Evolutionary conservation across 1,284 basidiomycete species (phyloP).

Genomic region (Cutaneotrichosporon dermatis): DNA sequence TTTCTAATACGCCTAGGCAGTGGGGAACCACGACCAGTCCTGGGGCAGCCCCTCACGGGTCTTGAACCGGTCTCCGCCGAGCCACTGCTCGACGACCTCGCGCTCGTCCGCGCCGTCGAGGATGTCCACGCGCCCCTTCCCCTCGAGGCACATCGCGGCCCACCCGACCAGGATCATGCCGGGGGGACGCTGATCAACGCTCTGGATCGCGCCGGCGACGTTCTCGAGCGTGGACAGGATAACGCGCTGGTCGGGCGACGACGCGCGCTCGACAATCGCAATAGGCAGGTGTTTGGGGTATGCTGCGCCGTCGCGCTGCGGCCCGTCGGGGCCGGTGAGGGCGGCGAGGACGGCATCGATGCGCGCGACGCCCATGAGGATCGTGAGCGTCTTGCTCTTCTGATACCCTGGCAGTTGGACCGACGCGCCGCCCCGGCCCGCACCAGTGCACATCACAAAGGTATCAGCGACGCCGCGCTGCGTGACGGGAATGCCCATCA

Average conservation of each 20-base stretch:
- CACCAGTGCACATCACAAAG: constrained; percentile 86
- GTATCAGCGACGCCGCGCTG: constrained; percentile 90
- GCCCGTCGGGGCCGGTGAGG: constrained; percentile 44
- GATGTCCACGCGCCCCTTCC: constrained; percentile 53
- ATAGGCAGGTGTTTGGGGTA: constrained; percentile 79
- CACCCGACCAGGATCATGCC: constrained; percentile 95
- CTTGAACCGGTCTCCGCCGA: constrained; percentile 31
- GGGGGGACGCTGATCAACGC: constrained; percentile 84
- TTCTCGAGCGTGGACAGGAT: constrained; percentile 72
- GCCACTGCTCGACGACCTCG: constrained; percentile 38
- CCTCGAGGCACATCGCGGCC: constrained; percentile 59
- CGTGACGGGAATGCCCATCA: constrained; percentile 87
- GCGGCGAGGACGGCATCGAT: constrained; percentile 67
- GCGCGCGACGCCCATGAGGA: constrained; percentile 93
- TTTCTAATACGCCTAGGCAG: constrained; percentile 1
- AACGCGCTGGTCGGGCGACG: constrained; percentile 84
- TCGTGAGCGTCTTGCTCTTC: constrained; percentile 68
- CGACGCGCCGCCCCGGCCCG: constrained; percentile 79
- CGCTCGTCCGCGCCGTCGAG: constrained; percentile 50
- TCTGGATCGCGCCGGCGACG: constrained; percentile 67
- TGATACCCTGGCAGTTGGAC: constrained; percentile 83
- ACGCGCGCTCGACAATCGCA: constrained; percentile 88
- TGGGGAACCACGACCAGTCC: constrained; percentile 15
- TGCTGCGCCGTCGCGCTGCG: constrained; percentile 53
- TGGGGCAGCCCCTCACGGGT: constrained; percentile 38